Evolutionary conservation across 139 green algal genomes (phyloP).

Genomic region (Coccomyxa sp.): DNA sequence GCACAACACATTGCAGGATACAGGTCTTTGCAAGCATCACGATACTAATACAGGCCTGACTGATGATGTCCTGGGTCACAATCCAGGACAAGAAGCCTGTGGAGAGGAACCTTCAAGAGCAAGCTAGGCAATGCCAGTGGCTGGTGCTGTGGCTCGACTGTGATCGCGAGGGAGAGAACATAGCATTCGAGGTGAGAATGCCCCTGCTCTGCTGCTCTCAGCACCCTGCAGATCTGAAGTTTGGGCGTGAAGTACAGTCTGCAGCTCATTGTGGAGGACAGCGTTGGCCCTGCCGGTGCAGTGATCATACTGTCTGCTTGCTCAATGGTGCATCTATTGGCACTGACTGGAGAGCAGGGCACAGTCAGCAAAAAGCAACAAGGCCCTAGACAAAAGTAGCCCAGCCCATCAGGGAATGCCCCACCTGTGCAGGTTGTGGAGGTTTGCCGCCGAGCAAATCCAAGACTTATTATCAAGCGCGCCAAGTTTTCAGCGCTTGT

Average conservation of each 20-base stretch:
- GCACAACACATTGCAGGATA: too few species aligned
- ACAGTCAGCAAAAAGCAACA: neutral
- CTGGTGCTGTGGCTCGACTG: constrained; percentile 98
- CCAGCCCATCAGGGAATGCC: neutral
- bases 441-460: constrained; percentile 73
- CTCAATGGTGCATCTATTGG: neutral
- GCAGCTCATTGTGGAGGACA: too few species aligned
- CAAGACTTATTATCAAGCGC: constrained; percentile 60
- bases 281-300: too few species aligned
- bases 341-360: neutral
- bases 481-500: constrained; percentile 87
- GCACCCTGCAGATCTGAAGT: too few species aligned
- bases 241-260: too few species aligned
- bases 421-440: constrained; percentile 62
- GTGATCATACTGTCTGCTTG: too few species aligned
- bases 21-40: too few species aligned
- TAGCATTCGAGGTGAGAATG: constrained; percentile 91
- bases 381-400: neutral
- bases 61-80: neutral
- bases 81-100: constrained; percentile 65
- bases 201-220: too few species aligned
- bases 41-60: neutral
- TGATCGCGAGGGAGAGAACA: constrained; percentile 97
- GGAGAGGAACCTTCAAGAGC: constrained; percentile 69
- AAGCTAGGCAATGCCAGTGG: constrained; percentile 57